phyloP scores from a whole-genome alignment of 139 green algal species.

The Deuterostichococcus epilithicus region DNA sequence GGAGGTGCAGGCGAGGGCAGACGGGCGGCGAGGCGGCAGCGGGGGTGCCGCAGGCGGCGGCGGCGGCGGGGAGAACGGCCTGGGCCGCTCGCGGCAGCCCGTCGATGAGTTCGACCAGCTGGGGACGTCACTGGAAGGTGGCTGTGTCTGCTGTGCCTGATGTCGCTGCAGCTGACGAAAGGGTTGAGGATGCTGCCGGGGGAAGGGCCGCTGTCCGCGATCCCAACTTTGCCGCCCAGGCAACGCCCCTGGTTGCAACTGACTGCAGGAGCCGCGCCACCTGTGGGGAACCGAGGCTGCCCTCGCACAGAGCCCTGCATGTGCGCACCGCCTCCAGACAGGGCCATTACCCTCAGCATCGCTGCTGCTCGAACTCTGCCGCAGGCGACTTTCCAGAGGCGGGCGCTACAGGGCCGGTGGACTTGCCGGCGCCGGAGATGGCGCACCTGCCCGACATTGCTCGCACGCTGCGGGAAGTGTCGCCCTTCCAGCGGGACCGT shows the following conservation, averaged over 20 bases:
- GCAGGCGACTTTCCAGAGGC: slow-evolving; percentile 6
- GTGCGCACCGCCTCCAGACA: too few species aligned
- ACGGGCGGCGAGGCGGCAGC: background rate
- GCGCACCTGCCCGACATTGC: slow-evolving; percentile 74
- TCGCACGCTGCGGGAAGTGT: slow-evolving; percentile 61
- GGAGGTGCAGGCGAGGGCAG: slow-evolving; percentile 39
- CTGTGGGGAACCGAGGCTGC: too few species aligned
- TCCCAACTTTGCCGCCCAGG: too few species aligned
- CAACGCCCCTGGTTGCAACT: too few species aligned
- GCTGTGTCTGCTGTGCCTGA: background rate
- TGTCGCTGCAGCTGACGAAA: too few species aligned
- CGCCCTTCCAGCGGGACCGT: slow-evolving; percentile 69
- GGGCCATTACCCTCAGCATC: too few species aligned
- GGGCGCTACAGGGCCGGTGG: slow-evolving; percentile 23
- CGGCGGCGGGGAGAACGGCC: background rate
- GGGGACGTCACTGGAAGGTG: slow-evolving; percentile 4
- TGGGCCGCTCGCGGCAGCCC: slow-evolving; percentile 1
- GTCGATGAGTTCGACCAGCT: slow-evolving; percentile 49
- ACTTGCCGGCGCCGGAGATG: slow-evolving; percentile 78
- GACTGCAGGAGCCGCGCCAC: too few species aligned
- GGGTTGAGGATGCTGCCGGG: too few species aligned
- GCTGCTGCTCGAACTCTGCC: too few species aligned
- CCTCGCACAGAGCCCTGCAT: too few species aligned
- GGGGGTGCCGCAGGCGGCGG: background rate
- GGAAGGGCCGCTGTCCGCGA: too few species aligned